These are phyloP conservation scores for Pseudogymnoascus sp. DNA, from an alignment of 2,329 filamentous ascomycete genomes.

Conservation along the genomic window DNA sequence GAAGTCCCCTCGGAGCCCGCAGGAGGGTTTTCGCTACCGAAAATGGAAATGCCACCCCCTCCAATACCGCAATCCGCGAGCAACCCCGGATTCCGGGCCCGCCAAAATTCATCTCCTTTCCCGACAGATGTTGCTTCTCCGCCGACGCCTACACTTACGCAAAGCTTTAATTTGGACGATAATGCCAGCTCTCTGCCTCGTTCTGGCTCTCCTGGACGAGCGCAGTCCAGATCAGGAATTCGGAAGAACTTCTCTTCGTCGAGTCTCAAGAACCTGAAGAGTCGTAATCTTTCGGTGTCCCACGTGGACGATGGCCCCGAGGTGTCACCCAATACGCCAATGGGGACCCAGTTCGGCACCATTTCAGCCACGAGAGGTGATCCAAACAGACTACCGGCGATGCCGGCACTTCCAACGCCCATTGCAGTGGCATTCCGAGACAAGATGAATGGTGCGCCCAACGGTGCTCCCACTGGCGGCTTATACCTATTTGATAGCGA, in stretches of 20 bases:
- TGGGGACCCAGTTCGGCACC: conserved; percentile 56
- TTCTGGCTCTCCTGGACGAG: conserved; percentile 45
- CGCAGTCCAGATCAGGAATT: conserved; percentile 36
- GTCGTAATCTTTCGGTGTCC: conserved; percentile 62
- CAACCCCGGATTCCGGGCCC: conserved; percentile 11
- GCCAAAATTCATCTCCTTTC: conserved; percentile 23
- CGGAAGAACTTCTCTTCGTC: conserved; percentile 64
- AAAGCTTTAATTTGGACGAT: conserved; percentile 25
- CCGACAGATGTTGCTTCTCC: conserved; percentile 22
- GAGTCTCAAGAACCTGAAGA: conserved; percentile 62
- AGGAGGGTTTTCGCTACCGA: conserved; percentile 16
- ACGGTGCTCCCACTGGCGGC: conserved; percentile 49
- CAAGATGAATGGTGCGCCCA: conserved; percentile 40
- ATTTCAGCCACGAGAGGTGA: conserved; percentile 28
- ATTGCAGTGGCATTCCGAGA: conserved; percentile 54
- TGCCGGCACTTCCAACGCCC: conserved; percentile 61
- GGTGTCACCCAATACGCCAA: conserved; percentile 64
- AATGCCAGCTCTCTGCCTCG: conserved; percentile 31
- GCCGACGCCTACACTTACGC: conserved; percentile 26
- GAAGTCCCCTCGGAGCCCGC: neutral
- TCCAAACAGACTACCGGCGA: conserved; percentile 39
- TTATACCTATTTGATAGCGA: conserved; percentile 77
- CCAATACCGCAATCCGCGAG: conserved; percentile 13
- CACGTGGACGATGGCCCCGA: conserved; percentile 51
- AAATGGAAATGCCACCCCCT: conserved; percentile 23